These are phyloP conservation scores for Hymenochaete sp. DNA, from an alignment of 1,284 basidiomycete genomes.

Conservation along the genomic window DNA sequence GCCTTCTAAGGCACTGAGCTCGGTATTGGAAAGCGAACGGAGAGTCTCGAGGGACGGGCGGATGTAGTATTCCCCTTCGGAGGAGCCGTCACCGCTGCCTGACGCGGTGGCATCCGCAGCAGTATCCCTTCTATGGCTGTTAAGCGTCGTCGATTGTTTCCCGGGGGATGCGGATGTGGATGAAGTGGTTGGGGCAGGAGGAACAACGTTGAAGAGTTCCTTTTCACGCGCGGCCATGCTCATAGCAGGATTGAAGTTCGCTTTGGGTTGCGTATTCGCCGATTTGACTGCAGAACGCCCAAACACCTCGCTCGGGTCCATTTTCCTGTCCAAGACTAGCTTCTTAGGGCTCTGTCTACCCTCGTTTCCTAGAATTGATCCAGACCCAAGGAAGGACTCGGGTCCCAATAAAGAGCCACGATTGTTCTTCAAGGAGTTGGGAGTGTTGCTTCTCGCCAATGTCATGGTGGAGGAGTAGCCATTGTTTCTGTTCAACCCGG, in stretches of 20 bases:
- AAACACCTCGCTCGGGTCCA: conserved; percentile 64
- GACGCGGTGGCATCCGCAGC: conserved; percentile 17
- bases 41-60: conserved; percentile 70
- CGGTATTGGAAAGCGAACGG: conserved; percentile 59
- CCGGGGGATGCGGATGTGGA: conserved; percentile 29
- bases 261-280: conserved; percentile 28
- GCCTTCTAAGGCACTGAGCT: conserved; percentile 61
- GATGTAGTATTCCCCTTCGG: conserved; percentile 84
- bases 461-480: conserved; percentile 34
- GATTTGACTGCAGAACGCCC: conserved; percentile 42
- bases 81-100: conserved; percentile 26
- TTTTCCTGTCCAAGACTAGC: conserved; percentile 78
- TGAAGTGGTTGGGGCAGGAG: conserved; percentile 26
- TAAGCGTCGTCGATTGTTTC: conserved; percentile 5
- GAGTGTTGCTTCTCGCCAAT: conserved; percentile 30
- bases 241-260: conserved; percentile 65
- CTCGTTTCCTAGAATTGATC: conserved; percentile 49
- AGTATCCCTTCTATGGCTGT: conserved; percentile 13
- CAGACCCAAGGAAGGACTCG: conserved; percentile 44
- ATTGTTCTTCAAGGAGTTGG: conserved; percentile 30
- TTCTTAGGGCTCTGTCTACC: conserved; percentile 87
- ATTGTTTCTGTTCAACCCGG: conserved; percentile 28
- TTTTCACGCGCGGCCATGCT: conserved; percentile 65
- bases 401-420: conserved; percentile 42
- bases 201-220: conserved; percentile 36